Evolutionary conservation across 352 stramenopile species (phyloP), one percentile per base, ranked within the genome.

Genomic region (Phytophthora chlamydospora): DNA sequence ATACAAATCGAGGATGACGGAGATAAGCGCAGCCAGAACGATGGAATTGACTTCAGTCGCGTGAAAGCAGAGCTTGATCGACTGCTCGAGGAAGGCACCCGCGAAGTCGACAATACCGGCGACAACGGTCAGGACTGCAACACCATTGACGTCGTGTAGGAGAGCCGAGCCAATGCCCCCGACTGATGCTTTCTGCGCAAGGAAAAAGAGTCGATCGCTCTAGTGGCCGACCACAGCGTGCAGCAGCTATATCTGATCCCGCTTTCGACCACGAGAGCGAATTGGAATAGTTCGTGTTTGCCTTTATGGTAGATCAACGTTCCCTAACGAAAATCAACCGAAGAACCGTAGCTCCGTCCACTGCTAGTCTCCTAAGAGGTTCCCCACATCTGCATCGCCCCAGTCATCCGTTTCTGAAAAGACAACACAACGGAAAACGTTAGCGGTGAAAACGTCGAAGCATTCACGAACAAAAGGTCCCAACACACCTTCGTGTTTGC

Each of bases 351-450:
- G 34, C 6, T 45, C 50, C 19, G 1, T 65, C 16, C n/a, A 34
- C 40, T 48, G 6, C 34, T 75, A 91, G 60, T 93, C 85, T 57
- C 77, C 77, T 51, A 91, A 65, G 42, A 94, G 63, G 40, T 91
- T 88, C 27, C 83, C 80, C 8, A 93, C 83, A 40, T 95, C 83
- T 0, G 85, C 85, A 38, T 93, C 82, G 21, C 82, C 83, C 80
- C 83, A 95, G 58, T 95, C 85, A 39, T 95, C 82, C 14, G 77
- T 71, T n/a, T 88, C 78, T 90, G 45, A 68, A 46, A 3, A 34
- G n/a, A 41, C 13, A 49, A 14, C 46, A 57, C 34, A 36, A 24
- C 5, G 38, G 49, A 24, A 61, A 44, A 56, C 43, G 31, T 53
- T 29, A 57, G n/a, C 11, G 12, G 13, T 19, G 9, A 35, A 41